Evolutionary conservation across 2,329 filamentous ascomycete genomes (phyloP).

Genomic region (Sarocladiaceae sp.): DNA sequence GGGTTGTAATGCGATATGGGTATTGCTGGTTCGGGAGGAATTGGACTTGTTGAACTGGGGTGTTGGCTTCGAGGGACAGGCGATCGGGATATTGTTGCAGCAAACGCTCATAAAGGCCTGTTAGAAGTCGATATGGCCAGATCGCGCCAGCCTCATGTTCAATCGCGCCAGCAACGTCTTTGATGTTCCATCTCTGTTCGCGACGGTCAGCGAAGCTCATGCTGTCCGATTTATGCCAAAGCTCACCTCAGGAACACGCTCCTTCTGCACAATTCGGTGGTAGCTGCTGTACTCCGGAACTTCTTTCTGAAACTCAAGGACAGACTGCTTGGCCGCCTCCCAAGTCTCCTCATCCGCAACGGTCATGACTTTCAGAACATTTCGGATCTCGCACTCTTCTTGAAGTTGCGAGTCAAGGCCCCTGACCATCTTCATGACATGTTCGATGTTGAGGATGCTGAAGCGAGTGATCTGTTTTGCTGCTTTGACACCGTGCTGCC

Average conservation of each 20-base stretch:
- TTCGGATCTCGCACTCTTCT: slow-evolving; percentile 16
- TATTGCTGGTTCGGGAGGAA: slow-evolving; percentile 12
- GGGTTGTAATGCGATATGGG: slow-evolving; percentile 39
- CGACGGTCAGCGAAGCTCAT: slow-evolving; percentile 7
- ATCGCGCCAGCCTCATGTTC: slow-evolving; percentile 39
- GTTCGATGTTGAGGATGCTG: slow-evolving; percentile 31
- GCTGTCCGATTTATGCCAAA: no score
- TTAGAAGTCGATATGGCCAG: slow-evolving; percentile 45
- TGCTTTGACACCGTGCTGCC: slow-evolving; percentile 24
- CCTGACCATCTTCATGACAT: slow-evolving; percentile 16
- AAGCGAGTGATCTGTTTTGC: slow-evolving; percentile 40
- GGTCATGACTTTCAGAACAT: slow-evolving; percentile 17
- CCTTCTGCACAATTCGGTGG: slow-evolving; percentile 14
- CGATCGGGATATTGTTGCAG: slow-evolving; percentile 22
- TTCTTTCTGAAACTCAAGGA: slow-evolving; percentile 14
- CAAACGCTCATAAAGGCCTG: slow-evolving; percentile 33
- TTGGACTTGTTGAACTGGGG: slow-evolving; percentile 22
- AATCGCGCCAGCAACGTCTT: slow-evolving; percentile 28
- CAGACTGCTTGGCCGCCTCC: slow-evolving; percentile 14
- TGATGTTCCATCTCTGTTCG: slow-evolving; percentile 19
- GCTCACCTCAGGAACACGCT: slow-evolving; percentile 18
- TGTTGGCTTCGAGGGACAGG: slow-evolving; percentile 33
- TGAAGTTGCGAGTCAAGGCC: slow-evolving; percentile 14
- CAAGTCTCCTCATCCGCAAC: slow-evolving; percentile 17
- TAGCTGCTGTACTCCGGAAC: slow-evolving; percentile 15